These are phyloP conservation scores for Rusavskia elegans DNA, from an alignment of 495 filamentous ascomycete genomes.

Conservation along the genomic window DNA sequence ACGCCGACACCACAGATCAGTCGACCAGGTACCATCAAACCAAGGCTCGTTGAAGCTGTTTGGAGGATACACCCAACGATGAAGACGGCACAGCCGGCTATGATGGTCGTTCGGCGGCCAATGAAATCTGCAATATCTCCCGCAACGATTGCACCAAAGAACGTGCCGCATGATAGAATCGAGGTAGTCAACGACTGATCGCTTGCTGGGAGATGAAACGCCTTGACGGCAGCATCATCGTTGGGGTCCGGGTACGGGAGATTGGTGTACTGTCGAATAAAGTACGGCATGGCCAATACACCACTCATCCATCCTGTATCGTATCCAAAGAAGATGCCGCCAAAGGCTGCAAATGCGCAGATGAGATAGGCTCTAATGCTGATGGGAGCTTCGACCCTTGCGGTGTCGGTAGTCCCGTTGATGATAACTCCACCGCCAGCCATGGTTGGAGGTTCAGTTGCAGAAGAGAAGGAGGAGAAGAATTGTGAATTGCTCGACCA, in stretches of 20 bases:
- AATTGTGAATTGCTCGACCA: too few species aligned
- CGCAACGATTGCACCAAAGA: slow-evolving; percentile 57
- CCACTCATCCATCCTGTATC: slow-evolving; percentile 40
- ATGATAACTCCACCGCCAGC: slow-evolving; percentile 20
- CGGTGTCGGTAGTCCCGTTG: slow-evolving; percentile 22
- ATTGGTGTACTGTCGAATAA: slow-evolving; percentile 27
- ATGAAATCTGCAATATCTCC: slow-evolving; percentile 53
- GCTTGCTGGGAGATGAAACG: slow-evolving; percentile 29
- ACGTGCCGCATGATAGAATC: slow-evolving; percentile 60
- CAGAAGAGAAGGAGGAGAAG: background rate
- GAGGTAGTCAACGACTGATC: slow-evolving; percentile 51
- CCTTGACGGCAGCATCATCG: slow-evolving; percentile 13
- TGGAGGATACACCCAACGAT: slow-evolving; percentile 48
- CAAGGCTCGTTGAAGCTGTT: slow-evolving; percentile 29
- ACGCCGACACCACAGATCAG: slow-evolving; percentile 57
- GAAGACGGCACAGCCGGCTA: slow-evolving; percentile 48
- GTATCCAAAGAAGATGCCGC: slow-evolving; percentile 42
- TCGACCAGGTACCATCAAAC: slow-evolving; percentile 50
- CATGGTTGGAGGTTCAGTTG: slow-evolving; percentile 8
- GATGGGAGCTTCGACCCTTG: slow-evolving; percentile 43
- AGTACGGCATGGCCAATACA: slow-evolving; percentile 36
- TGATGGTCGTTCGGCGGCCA: slow-evolving; percentile 53
- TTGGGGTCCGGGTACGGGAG: slow-evolving; percentile 7
- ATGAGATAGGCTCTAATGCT: slow-evolving; percentile 46
- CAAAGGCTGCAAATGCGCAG: slow-evolving; percentile 43